phyloP scores from a whole-genome alignment of 1,284 basidiomycete species.

The Phellinidium pouzarii region DNA sequence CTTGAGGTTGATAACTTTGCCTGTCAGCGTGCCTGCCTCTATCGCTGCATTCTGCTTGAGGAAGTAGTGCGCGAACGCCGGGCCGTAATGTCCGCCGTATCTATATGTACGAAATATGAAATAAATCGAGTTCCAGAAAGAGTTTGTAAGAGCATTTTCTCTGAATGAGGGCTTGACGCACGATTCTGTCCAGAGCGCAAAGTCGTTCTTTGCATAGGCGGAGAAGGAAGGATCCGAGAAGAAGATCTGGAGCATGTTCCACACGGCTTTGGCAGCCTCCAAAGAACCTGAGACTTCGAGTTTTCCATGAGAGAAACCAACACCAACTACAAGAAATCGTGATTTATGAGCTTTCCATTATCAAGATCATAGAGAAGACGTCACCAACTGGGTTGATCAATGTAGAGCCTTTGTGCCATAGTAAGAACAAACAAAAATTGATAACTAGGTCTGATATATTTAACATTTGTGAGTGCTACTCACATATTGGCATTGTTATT shows the following conservation, averaged over 20 bases:
- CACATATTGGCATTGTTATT: constrained; percentile 55
- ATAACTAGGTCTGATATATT: no score
- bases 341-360: neutral
- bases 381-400: constrained; percentile 46
- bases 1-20: constrained; percentile 51
- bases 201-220: constrained; percentile 41
- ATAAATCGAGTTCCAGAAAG: neutral
- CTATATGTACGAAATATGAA: constrained; percentile 24
- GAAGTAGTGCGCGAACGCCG: constrained; percentile 54
- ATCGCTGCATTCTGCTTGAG: constrained; percentile 54
- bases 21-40: constrained; percentile 39
- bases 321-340: constrained; percentile 33
- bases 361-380: neutral
- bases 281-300: constrained; percentile 43
- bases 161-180: no score
- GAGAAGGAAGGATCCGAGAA: constrained; percentile 51
- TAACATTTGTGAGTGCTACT: constrained; percentile 2
- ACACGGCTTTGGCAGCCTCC: constrained; percentile 50
- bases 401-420: constrained; percentile 33
- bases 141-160: no score
- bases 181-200: constrained; percentile 61
- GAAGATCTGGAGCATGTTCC: constrained; percentile 64
- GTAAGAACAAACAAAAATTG: neutral
- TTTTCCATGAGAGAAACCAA: constrained; percentile 54
- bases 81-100: constrained; percentile 61